Base-by-base conservation (phyloP, 1,139 yeast genomes). In the Candida sp. region DNA sequence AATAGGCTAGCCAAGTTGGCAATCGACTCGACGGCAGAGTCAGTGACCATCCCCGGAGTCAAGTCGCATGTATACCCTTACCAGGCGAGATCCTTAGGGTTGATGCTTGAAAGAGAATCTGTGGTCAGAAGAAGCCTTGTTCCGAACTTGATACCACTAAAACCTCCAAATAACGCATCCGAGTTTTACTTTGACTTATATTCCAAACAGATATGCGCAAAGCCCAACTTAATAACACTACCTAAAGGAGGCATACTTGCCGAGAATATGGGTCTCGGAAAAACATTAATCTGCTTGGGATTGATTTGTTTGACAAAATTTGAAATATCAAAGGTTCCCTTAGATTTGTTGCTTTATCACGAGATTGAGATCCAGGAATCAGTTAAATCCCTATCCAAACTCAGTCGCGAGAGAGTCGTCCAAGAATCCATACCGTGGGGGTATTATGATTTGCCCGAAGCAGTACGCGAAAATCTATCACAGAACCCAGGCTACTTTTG, bases 191-290 rank as follows among this genome's bases (percentile, higher is more conserved):
- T 75, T 54, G 78, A 83, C 58, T 53, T 73, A 1, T 53, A 63
- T 4, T 60, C 57, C 1, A 57, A 70, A 37, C 54, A 57, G 3
- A 63, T 80, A 27, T 63, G 59, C 33, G 27, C 39, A 2, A 53
- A 61, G 3, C 84, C 88, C 0, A 78, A 73, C 26, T 54, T 66
- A 2, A 81, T 75, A 58, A 56, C 60, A 23, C 67, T 82, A 3
- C 85, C 89, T 0, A 66, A 78, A 55, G 92, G 92, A 12, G 93
- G 92, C 0, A 84, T 87, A 2, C 67, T 87, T 9, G 90, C 90
- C 0, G 93, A 87, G 57, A 86, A 85, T 77, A 87, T 87, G 92
- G 93, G 92, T 0, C 67, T 86, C 17, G 93, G 93, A 0, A 87
- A 87, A 61, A 86, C 92, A 0, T 72, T 84, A 42, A 86, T 87